Conservation (phyloP, 352 stramenopile species). For the Globisporangium abappressorium region DNA sequence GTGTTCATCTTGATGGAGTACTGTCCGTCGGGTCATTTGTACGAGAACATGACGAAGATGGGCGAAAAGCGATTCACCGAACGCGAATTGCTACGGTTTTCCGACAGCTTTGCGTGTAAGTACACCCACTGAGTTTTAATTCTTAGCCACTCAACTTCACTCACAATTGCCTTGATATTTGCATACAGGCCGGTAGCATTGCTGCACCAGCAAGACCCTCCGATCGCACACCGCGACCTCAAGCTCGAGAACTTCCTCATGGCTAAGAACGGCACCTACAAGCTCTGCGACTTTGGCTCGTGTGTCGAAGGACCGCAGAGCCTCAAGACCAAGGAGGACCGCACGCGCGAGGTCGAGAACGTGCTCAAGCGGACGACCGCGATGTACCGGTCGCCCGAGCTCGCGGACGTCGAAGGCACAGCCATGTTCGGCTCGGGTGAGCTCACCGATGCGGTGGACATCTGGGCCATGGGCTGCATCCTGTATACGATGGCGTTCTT, state of each 20-base stretch:
- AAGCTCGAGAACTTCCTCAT: conserved; percentile 98
- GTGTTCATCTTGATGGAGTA: conserved; percentile 97
- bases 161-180: neutral
- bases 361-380: conserved; percentile 96
- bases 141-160: neutral
- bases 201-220: conserved; percentile 75
- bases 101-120: conserved; percentile 68
- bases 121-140: neutral
- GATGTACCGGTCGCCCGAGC: conserved; percentile 97
- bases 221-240: conserved; percentile 95
- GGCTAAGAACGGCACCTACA: conserved; percentile 87
- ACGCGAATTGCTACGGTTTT: conserved; percentile 71
- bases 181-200: conserved; percentile 48
- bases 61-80: conserved; percentile 63
- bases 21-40: conserved; percentile 90
- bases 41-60: conserved; percentile 92
- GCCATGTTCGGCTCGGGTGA: conserved; percentile 91
- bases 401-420: conserved; percentile 92
- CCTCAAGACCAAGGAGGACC: conserved; percentile 82
- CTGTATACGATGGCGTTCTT: conserved; percentile 96
- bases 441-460: conserved; percentile 91
- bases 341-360: conserved; percentile 88
- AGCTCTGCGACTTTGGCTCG: conserved; percentile 95
- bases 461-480: conserved; percentile 95
- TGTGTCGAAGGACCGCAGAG: conserved; percentile 77